These are phyloP conservation scores for Tylopilus sp. DNA, from an alignment of 1,284 basidiomycete species.

Conservation along the genomic window DNA sequence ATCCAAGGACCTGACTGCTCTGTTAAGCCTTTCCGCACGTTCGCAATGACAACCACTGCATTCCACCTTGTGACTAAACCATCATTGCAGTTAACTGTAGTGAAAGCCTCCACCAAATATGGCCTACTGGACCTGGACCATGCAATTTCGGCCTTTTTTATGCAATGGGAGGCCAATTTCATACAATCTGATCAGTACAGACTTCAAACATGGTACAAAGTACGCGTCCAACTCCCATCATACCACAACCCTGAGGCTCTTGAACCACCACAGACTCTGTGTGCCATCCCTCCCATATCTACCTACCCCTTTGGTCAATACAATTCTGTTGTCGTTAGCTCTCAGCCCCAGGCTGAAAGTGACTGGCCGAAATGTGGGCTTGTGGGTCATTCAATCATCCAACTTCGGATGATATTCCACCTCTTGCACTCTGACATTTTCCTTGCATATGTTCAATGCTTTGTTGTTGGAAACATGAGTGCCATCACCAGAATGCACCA, in stretches of 20 bases:
- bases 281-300: background rate
- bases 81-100: background rate
- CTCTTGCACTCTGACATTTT: no score
- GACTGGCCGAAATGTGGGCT: no score
- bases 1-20: background rate
- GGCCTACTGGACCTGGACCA: slow-evolving; percentile 8
- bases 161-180: background rate
- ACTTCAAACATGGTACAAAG: slow-evolving; percentile 15
- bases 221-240: slow-evolving; percentile 2
- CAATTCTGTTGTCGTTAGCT: no score
- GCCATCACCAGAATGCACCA: background rate
- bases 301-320: background rate
- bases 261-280: slow-evolving; percentile 2
- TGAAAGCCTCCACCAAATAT: slow-evolving; percentile 8
- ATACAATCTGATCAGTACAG: background rate
- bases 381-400: no score
- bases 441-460: no score
- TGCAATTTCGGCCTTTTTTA: slow-evolving; percentile 1
- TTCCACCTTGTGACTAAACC: no score
- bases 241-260: slow-evolving; percentile 1
- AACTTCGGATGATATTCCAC: no score
- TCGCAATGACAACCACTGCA: background rate
- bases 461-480: background rate
- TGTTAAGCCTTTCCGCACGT: background rate
- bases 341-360: no score